Base-by-base conservation (phyloP, 1,284 basidiomycete genomes). In the Fomitopsis palustris region DNA sequence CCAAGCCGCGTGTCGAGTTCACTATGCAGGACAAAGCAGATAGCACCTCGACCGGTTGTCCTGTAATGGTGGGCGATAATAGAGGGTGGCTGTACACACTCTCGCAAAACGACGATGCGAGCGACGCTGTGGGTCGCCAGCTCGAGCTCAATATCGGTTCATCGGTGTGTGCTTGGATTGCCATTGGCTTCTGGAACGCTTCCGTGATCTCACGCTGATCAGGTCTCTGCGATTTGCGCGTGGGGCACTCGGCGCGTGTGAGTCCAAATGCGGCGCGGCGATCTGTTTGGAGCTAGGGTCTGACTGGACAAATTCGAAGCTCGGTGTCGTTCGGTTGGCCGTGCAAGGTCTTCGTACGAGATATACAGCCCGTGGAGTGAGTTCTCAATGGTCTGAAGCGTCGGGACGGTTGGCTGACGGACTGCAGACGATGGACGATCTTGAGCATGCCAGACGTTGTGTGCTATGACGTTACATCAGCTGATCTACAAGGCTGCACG, bases 401-500 rank as follows among this genome's bases (percentile, higher is more conserved):
- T 35, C 21, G 3, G 35, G 33, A 14, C 27, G 5, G 43, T 33
- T 33, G 33, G n/a, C 42, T 45, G 37, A 52, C 38, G 27, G 38
- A 14, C 17, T 29, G 33, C 54, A 47, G 23, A 43, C 43, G n/a
- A 31, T 65, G 49, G 57, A 76, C 74, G 35, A 76, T 72, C 31
- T 72, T 65, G 2, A 65, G 78, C 14, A 64, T 79, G 16, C 74
- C 68, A 57, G 58, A 75, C 35, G 75, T 73, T 21, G 65, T 73
- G 4, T 73, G 81, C n/a, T 75, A 80, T 61, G 88, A 90, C 62
- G 76, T 90, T 23, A 81, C 85, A 73, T 72, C 79, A 2, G 77
- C 85, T 43, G 76, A 83, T 69, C 72, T 90, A 3, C 72, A 71
- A 19, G 79, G 75, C 14, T 53, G 71, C 25, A 72, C 78, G n/a